Base-by-base conservation (phyloP, 169 alveolate species). In the Eimeria sp. region DNA sequence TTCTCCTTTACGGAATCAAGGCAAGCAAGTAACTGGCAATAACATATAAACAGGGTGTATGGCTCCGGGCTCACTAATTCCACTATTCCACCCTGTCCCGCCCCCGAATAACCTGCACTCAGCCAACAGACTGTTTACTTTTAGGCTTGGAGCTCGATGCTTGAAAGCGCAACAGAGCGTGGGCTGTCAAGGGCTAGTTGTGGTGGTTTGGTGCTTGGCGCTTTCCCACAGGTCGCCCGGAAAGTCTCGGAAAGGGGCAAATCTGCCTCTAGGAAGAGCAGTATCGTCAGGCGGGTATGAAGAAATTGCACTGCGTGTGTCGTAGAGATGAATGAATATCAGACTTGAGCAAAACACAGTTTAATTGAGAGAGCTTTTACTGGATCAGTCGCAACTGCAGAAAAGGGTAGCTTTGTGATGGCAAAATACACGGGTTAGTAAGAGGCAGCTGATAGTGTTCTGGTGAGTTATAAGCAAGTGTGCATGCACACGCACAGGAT, bases 1-100 rank as follows among this genome's bases (percentile, higher is more conserved):
- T 92, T 82, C 89, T 92, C 61, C 34, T 92, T n/a, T 92, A 92
- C 58, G 95, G 95, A 5, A 76, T 76, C 58, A 92, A 92, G 92
- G 95, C 88, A 72, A 40, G 92, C 82, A 83, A 22, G 45, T 27
- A 0, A 45, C 20, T 25, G 20, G 70, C 70, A 25, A 61, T 18
- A 61, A 4, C 70, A 11, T 61, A 20, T 61, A 61, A 11, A 13
- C 0, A 9, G 70, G 70, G 0, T 61, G 5, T 20, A 5, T 7
- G 70, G n/a, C n/a, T 61, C 27, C 2, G 70, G 70, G 70, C 20
- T 18, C n/a, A 61, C 40, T 34, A 34, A 34, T 34, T 34, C 2
- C 40, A 34, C 40, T 34, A 16, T 54, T 3, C 63, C 18, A 0
- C 63, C 22, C 0, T 1, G 22, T 3, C 18, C 11, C 63, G 63